phyloP scores from a whole-genome alignment of 2,329 filamentous ascomycete species.

The Ophiostoma montium region DNA sequence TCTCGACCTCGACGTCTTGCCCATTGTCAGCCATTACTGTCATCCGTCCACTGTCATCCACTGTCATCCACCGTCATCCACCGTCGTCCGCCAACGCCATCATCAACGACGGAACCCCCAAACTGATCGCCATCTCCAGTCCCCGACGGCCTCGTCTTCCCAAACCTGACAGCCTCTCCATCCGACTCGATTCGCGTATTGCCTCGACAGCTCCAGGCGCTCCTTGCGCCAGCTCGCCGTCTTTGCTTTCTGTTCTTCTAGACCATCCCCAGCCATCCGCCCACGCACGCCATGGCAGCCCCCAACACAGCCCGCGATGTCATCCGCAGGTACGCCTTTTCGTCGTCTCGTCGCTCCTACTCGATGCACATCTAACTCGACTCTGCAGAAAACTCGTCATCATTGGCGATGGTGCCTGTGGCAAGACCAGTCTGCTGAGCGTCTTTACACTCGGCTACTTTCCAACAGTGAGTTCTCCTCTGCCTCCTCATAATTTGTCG shows the following conservation, averaged over 20 bases:
- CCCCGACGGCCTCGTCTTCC: too few relatives aligned
- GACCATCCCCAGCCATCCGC: background rate
- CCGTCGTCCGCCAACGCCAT: too few relatives aligned
- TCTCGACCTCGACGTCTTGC: too few relatives aligned
- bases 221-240: background rate
- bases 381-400: conserved; percentile 76
- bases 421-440: conserved; percentile 92
- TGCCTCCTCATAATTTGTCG: background rate
- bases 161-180: too few relatives aligned
- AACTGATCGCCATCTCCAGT: too few relatives aligned
- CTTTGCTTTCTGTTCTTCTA: background rate
- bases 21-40: too few relatives aligned
- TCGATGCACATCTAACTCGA: background rate
- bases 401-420: conserved; percentile 92
- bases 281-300: conserved; percentile 19
- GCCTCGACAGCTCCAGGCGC: background rate
- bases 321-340: conserved; percentile 23
- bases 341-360: background rate
- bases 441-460: conserved; percentile 98
- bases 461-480: conserved; percentile 57
- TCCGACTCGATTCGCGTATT: too few relatives aligned
- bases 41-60: too few relatives aligned
- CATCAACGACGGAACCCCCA: too few relatives aligned
- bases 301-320: conserved; percentile 21
- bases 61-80: too few relatives aligned